Conservation (phyloP, 2,329 filamentous ascomycete genomes). For the Sarocladium kiliense region DNA sequence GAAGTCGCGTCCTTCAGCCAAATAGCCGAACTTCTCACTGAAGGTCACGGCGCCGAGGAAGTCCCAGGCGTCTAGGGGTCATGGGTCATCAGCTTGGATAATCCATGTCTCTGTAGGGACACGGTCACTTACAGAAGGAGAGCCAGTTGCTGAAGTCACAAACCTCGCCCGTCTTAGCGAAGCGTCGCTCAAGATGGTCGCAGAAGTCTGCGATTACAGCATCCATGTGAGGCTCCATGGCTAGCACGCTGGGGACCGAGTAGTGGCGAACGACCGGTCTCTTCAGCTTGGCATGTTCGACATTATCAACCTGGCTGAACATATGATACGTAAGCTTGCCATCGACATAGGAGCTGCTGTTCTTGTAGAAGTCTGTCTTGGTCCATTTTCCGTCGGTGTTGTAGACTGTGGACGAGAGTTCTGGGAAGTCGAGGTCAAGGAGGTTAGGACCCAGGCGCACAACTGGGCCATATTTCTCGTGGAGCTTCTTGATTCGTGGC, state of each 20-base stretch:
- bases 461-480: slow-evolving; percentile 32
- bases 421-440: slow-evolving; percentile 30
- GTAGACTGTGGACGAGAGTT: slow-evolving; percentile 31
- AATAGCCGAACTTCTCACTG: slow-evolving; percentile 35
- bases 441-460: slow-evolving; percentile 35
- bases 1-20: slow-evolving; percentile 31
- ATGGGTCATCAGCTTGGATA: too few relatives aligned
- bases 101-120: too few relatives aligned
- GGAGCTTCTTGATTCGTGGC: slow-evolving; percentile 24
- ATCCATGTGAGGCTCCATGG: slow-evolving; percentile 22
- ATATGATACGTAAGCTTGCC: slow-evolving; percentile 18
- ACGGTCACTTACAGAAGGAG: slow-evolving; percentile 30
- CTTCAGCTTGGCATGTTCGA: slow-evolving; percentile 16
- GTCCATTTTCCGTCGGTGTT: slow-evolving; percentile 25
- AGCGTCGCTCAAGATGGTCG: slow-evolving; percentile 25
- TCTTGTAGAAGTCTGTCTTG: slow-evolving; percentile 24
- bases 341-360: slow-evolving; percentile 19
- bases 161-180: slow-evolving; percentile 19
- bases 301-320: slow-evolving; percentile 19
- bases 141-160: slow-evolving; percentile 37
- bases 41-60: slow-evolving; percentile 37
- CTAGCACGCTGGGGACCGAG: slow-evolving; percentile 14
- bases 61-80: slow-evolving; percentile 33
- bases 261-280: slow-evolving; percentile 23
- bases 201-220: slow-evolving; percentile 25